Evolutionary conservation across 805 yeast genomes (phyloP).

Genomic region (Lachancea quebecensis): DNA sequence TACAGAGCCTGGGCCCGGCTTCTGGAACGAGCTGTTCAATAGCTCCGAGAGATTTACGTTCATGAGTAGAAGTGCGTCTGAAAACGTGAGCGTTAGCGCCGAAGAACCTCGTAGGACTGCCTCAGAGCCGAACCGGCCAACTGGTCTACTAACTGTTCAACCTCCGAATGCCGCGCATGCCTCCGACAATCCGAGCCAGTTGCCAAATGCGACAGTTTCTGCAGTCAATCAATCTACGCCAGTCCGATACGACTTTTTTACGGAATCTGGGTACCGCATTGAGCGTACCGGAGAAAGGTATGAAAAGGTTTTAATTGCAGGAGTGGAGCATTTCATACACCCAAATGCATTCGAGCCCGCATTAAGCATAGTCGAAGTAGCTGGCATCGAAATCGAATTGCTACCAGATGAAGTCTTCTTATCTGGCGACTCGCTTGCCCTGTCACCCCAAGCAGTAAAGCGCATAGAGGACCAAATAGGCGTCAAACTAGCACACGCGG

Average conservation of each 20-base stretch:
- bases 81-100: conserved; percentile 2
- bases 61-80: conserved; percentile 6
- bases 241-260: conserved; percentile 4
- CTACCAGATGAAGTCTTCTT: conserved; percentile 14
- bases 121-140: no score
- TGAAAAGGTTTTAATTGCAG: conserved; percentile 21
- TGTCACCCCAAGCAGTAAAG: conserved; percentile 14
- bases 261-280: conserved; percentile 14
- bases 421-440: conserved; percentile 10
- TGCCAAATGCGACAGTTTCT: no score
- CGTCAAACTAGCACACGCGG: neutral
- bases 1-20: conserved; percentile 21
- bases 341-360: conserved; percentile 13
- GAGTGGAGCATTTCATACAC: conserved; percentile 20
- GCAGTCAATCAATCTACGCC: neutral
- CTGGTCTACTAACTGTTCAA: no score
- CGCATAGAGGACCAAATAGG: conserved; percentile 12
- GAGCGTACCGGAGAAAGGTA: conserved; percentile 16
- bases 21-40: conserved; percentile 25
- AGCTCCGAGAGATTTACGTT: conserved; percentile 17
- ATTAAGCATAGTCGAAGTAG: conserved; percentile 6
- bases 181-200: no score
- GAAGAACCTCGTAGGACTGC: neutral
- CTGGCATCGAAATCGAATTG: conserved; percentile 8
- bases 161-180: neutral